Base-by-base conservation (phyloP, 2,329 filamentous ascomycete genomes). In the Parasarocladium wereldwijsianum region DNA sequence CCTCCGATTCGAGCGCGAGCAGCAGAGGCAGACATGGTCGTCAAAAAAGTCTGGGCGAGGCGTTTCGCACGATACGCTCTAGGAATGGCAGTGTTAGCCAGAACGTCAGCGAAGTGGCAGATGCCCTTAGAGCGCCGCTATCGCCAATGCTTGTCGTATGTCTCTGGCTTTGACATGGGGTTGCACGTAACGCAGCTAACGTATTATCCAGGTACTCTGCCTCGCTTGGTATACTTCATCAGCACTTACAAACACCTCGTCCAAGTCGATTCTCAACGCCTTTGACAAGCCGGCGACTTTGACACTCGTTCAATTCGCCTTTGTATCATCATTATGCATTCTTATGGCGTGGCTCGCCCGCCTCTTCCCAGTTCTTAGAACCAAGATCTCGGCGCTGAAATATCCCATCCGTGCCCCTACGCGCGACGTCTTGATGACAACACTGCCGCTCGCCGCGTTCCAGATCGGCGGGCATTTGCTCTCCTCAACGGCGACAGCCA, bases 211-310 rank as follows among this genome's bases (percentile, higher is more conserved):
- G 87, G 56, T 69, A 29, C 74, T 94, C 28, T 96, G 87, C 55
- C 59, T 86, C 34, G 58, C 87, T 47, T 96, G 90, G 90, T 98
- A 96, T 61, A 70, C 81, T 51, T 93, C 86, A 15, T 96, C 87
- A 24, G 90, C 92, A 38, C 62, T 96, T 42, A 94, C 90, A 37
- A 98, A 96, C 51, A 94, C 90, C 3, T 96, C 90, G 15, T 94
- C 90, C 31, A 98, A 98, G 58, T 82, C 87, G 12, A 98, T 98
- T 46, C 65, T 96, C 37, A 94, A 84, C 41, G 81, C 83, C 24
- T 83, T 94, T 40, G 75, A 82, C 34, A 90, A 84, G 54, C 87
- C 87, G 2, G 80, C 90, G 18, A 94, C 87, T 13, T 68, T 96
- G 43, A 96, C 87, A 2, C 66, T 93, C 34, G 66, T 93, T 30